These are phyloP conservation scores for Ambispora gerdemannii DNA, from an alignment of 192 early-diverging fungal species.

Conservation along the genomic window DNA sequence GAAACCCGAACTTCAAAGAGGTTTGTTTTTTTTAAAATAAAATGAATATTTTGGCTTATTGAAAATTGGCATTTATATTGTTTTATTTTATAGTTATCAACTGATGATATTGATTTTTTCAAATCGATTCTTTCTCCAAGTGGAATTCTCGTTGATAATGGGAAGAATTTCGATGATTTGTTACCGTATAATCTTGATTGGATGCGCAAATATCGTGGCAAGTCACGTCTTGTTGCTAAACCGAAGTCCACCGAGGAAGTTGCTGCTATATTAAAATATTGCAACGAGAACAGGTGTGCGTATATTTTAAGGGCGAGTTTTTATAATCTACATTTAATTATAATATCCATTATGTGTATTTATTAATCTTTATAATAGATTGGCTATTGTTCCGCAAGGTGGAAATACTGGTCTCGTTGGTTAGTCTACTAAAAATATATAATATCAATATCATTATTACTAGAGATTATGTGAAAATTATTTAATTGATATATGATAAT, in stretches of 20 bases:
- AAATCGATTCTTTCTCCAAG: conserved; percentile 47
- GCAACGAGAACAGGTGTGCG: conserved; percentile 62
- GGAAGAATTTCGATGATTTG: conserved; percentile 56
- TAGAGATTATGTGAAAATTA: background rate
- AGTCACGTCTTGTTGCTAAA: conserved; percentile 74
- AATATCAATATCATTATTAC: background rate
- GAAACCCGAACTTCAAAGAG: conserved; percentile 44
- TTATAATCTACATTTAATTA: background rate
- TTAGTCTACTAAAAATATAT: conserved; percentile 13
- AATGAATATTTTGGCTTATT: too few relatives aligned
- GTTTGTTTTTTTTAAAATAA: conserved; percentile 12
- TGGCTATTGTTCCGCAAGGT: conserved; percentile 97
- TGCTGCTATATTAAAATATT: conserved; percentile 79
- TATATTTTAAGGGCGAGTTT: background rate
- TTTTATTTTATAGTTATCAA: conserved; percentile 41
- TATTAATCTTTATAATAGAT: too few relatives aligned
- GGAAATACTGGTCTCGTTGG: conserved; percentile 97
- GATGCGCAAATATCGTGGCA: conserved; percentile 91
- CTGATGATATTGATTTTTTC: conserved; percentile 61
- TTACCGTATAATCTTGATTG: conserved; percentile 82
- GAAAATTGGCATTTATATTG: background rate
- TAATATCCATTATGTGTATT: too few relatives aligned
- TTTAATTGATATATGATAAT: background rate
- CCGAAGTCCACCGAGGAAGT: conserved; percentile 87
- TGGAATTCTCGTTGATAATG: conserved; percentile 45